Base-by-base conservation (phyloP, 805 yeast genomes). In the Vanderwaltozyma tropicalis region DNA sequence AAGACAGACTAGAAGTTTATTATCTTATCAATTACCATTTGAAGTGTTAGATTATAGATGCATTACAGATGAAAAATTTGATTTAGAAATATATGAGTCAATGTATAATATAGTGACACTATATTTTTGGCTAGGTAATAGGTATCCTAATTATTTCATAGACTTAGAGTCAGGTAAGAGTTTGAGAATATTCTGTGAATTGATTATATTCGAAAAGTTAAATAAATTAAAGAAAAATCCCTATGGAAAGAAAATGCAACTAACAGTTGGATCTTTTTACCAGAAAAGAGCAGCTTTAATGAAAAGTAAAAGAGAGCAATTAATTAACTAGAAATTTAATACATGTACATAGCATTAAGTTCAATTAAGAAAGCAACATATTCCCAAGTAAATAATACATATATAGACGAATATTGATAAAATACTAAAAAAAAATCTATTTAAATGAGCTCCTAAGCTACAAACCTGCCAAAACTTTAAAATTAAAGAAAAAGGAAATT, bases 91-190 rank as follows among this genome's bases (percentile, higher is more conserved):
- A 10, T 52, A 63, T 40, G 96, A 87, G 53, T 68, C 70, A 5
- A 62, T 80, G 41, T 94, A 87, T 61, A 75, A 76, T 45, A 62
- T 74, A 32, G 68, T 84, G 14, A 69, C 78, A 47, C 61, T 83
- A 6, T 89, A 75, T 52, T 64, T 85, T 53, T 89, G 98, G 98
- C 66, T 89, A 43, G 71, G 83, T 38, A 88, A 84, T 55, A 66
- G 96, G 50, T 89, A 80, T 66, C 95, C 96, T 1, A 76, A 80
- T 22, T 69, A 76, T 35, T 84, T 87, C 48, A 72, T 81, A 14
- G 95, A 86, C 56, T 66, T 76, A 13, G 83, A 78, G 41, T 72
- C 85, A 33, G 95, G 95, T 0, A 55, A 59, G 18, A 83, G 81
- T 39, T 58, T 85, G 48, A 82, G 82, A 53, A 63, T 72, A 21